These are phyloP conservation scores for Cyberlindnera maritima DNA, from an alignment of 805 yeast genomes.

Conservation along the genomic window DNA sequence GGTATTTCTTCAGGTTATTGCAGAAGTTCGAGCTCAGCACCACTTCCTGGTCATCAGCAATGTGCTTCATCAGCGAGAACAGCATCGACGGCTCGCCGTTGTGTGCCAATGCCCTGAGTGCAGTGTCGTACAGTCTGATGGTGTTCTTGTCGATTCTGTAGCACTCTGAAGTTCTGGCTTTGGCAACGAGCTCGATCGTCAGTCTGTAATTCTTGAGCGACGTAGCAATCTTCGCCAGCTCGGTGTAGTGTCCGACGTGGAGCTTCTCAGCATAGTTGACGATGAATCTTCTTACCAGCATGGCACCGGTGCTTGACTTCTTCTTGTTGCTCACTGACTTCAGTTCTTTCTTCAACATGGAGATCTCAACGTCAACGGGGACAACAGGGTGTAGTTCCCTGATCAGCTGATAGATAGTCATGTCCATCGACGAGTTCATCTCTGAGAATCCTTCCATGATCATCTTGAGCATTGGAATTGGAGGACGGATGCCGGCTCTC, in stretches of 20 bases:
- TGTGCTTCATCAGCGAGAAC: constrained; percentile 3
- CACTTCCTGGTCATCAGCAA: constrained; percentile 2
- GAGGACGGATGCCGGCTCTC: constrained; percentile 23
- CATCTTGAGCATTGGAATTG: constrained; percentile 7
- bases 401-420: constrained; percentile 14
- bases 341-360: constrained; percentile 8
- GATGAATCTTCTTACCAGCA: constrained; percentile 9
- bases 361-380: constrained; percentile 17
- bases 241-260: constrained; percentile 8
- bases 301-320: background rate
- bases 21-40: background rate
- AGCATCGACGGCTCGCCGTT: constrained; percentile 4
- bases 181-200: constrained; percentile 12
- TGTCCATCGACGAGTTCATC: constrained; percentile 14
- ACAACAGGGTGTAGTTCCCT: constrained; percentile 12
- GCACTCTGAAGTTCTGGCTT: constrained; percentile 12
- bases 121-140: constrained; percentile 8
- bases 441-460: constrained; percentile 12
- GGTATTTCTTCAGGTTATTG: background rate
- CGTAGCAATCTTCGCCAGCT: constrained; percentile 10
- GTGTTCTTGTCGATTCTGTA: constrained; percentile 5
- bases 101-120: constrained; percentile 7
- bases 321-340: too few relatives aligned
- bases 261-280: constrained; percentile 2
- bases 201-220: constrained; percentile 3